Conservation (phyloP, 78 protist species). For the Polysphondylium violaceum region DNA sequence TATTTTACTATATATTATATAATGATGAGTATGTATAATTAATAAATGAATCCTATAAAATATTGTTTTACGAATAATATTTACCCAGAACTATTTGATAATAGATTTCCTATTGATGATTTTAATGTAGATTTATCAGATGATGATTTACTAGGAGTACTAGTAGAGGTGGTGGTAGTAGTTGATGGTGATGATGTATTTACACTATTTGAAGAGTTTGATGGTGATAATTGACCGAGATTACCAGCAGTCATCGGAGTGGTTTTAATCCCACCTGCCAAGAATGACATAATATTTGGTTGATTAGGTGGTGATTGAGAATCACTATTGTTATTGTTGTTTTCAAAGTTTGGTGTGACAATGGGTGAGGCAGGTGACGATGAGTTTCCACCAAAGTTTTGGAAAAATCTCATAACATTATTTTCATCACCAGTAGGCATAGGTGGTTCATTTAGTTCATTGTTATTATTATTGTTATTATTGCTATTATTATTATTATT, state of each 20-base stretch:
- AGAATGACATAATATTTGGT: conserved; percentile 18
- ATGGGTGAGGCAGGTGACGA: conserved; percentile 20
- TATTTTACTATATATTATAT: neutral
- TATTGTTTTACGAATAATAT: neutral
- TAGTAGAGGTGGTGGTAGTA: no score
- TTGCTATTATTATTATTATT: no score
- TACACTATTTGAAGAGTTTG: conserved; percentile 26
- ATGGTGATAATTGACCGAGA: no score
- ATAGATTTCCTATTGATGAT: conserved; percentile 1
- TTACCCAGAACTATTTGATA: no score
- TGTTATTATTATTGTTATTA: no score
- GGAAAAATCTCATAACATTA: conserved; percentile 72
- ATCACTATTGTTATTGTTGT: conserved; percentile 10
- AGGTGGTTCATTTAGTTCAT: no score
- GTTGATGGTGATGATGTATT: neutral
- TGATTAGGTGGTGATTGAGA: neutral
- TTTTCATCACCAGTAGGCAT: no score
- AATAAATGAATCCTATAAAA: neutral
- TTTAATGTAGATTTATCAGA: conserved; percentile 10
- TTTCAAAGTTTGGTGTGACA: conserved; percentile 6
- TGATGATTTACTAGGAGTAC: no score
- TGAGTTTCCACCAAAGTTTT: conserved; percentile 17
- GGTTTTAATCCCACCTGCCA: neutral
- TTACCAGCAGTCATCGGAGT: neutral
- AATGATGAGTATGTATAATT: neutral